Evolutionary conservation across 2,329 filamentous ascomycete species (phyloP).

Genomic region (Chlorencoelia australis): DNA sequence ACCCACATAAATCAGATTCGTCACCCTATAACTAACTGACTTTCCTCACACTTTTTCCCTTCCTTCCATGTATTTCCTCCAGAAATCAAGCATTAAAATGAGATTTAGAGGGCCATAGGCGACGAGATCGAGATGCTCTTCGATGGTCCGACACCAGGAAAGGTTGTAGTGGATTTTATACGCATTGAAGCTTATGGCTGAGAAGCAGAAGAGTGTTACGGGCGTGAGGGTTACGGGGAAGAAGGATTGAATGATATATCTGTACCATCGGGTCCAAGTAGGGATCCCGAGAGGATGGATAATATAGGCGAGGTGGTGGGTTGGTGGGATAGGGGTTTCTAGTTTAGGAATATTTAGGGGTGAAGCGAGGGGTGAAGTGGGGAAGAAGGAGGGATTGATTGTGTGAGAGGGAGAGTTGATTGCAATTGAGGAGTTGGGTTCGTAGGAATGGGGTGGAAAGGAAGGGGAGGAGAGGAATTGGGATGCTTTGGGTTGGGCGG

Average conservation of each 20-base stretch:
- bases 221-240: conserved; percentile 35
- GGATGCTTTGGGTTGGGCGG: conserved; percentile 15
- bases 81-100: conserved; percentile 61
- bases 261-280: conserved; percentile 49
- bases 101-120: conserved; percentile 76
- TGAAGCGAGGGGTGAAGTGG: conserved; percentile 35
- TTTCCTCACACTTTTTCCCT: conserved; percentile 4
- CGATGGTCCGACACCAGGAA: conserved; percentile 26
- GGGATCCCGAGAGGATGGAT: too few species aligned
- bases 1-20: conserved; percentile 38
- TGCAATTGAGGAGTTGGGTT: conserved; percentile 46
- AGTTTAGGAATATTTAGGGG: conserved; percentile 2
- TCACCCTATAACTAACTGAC: conserved; percentile 37
- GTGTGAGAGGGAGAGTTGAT: conserved; percentile 52
- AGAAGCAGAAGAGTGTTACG: conserved; percentile 61
- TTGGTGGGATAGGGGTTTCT: conserved; percentile 18
- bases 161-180: conserved; percentile 83
- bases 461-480: conserved; percentile 32
- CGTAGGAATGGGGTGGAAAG: conserved; percentile 33
- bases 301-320: conserved; percentile 56
- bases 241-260: conserved; percentile 48
- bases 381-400: too few species aligned
- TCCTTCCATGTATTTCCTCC: conserved; percentile 35
- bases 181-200: conserved; percentile 74
- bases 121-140: conserved; percentile 56